Base-by-base conservation (phyloP, 805 yeast genomes). In the Komagataella populi region DNA sequence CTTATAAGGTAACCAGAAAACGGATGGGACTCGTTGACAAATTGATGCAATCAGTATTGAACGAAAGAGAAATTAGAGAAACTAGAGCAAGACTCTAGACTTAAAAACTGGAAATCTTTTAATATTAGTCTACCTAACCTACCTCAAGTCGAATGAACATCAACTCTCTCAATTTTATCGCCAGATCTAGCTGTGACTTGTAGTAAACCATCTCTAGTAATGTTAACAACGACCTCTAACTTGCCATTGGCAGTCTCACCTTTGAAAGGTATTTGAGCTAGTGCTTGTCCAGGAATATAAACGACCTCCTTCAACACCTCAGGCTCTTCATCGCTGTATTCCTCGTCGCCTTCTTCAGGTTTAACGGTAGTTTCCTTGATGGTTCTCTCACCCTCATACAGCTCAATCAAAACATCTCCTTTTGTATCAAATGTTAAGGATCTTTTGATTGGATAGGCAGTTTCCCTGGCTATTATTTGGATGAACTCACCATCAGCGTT, bases 391-490 rank as follows among this genome's bases (percentile, higher is more conserved):
- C 93, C 96, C 71, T 90, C 97, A 67, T 76, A 83, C 56, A 93
- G 76, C 63, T 83, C 81, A 55, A 93, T 67, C 51, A 81, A 70
- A 46, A 81, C 85, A 50, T 76, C 82, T 48, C 73, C 76, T 50
- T 83, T 81, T 60, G 80, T 78, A 56, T 77, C 73, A 59, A 91
- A 74, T 50, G 78, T 71, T 55, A 86, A 60, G 14, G 87, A 71
- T 70, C 83, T 86, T 70, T 87, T 85, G 63, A 87, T 85, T 58
- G 99, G 99, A 68, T 82, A 81, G 24, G 96, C 87, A 51, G 98
- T 87, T 71, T 89, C 91, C 50, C 81, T 78, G 54, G 84, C 81
- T 51, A 93, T 70, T 47, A 93, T 73, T 46, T 91, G 78, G 53
- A 80, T 75, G 64, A 89, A 87, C 46, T 63, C 62, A 59, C 88